phyloP scores from a whole-genome alignment of 2,329 filamentous ascomycete species.

The Tolypocladium ovalisporum region DNA sequence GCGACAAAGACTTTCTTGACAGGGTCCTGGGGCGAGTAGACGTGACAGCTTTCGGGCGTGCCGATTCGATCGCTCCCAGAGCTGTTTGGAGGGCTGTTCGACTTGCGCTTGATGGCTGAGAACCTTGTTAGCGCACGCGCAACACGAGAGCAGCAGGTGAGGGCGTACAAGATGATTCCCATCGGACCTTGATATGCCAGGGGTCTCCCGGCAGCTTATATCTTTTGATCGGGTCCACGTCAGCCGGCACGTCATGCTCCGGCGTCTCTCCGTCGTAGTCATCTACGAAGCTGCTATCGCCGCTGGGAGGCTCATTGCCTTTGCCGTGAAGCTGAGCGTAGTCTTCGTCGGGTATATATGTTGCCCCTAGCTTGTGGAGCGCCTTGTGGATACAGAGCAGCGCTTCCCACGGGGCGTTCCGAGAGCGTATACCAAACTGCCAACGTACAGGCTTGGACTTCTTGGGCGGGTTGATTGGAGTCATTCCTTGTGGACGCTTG shows the following conservation, averaged over 20 bases:
- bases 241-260: constrained; percentile 22
- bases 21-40: constrained; percentile 26
- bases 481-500: constrained; percentile 50
- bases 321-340: constrained; percentile 36
- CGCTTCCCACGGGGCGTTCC: constrained; percentile 89
- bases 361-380: constrained; percentile 73
- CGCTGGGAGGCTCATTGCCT: constrained; percentile 22
- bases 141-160: not conserved
- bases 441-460: constrained; percentile 77
- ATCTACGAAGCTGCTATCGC: constrained; percentile 30
- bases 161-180: constrained; percentile 70
- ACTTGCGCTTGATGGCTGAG: constrained; percentile 6
- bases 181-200: constrained; percentile 88
- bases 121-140: not conserved
- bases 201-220: constrained; percentile 88
- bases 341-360: constrained; percentile 66
- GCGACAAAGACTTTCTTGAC: constrained; percentile 59
- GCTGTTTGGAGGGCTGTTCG: constrained; percentile 1
- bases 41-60: constrained; percentile 26
- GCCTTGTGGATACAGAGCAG: constrained; percentile 94
- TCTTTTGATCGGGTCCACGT: constrained; percentile 44
- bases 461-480: constrained; percentile 52
- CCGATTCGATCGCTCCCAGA: constrained; percentile 7
- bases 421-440: constrained; percentile 95
- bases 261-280: constrained; percentile 23